phyloP scores from a whole-genome alignment of 148 eudicot species.

The Chenopodium album region DNA sequence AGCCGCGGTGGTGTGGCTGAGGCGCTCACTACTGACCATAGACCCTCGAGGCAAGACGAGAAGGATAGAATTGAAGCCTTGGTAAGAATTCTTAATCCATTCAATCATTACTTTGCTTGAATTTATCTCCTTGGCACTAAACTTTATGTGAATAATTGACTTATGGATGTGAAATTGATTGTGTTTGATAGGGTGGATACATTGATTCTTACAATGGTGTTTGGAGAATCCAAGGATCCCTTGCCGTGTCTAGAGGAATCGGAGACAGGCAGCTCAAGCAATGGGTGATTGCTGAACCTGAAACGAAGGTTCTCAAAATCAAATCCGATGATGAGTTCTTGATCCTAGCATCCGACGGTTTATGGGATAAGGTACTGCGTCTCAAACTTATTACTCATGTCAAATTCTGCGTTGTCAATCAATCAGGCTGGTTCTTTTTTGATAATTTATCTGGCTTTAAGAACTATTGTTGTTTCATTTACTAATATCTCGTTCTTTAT shows the following conservation, averaged over 20 bases:
- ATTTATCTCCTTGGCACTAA: no score
- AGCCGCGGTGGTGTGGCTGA: conserved; percentile 77
- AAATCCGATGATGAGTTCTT: conserved; percentile 57
- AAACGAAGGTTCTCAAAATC: conserved; percentile 46
- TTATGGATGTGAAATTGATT: conserved; percentile 25
- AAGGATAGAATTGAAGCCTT: conserved; percentile 59
- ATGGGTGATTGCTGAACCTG: conserved; percentile 83
- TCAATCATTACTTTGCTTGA: neutral
- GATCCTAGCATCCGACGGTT: conserved; percentile 86
- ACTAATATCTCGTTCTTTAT: neutral
- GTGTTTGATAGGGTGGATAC: conserved; percentile 60
- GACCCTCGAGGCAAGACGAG: conserved; percentile 75
- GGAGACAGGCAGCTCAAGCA: conserved; percentile 74
- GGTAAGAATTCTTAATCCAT: conserved; percentile 38
- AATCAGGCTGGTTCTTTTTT: no score
- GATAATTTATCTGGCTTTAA: neutral
- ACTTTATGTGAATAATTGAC: neutral
- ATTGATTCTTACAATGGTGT: conserved; percentile 75
- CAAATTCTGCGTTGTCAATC: no score
- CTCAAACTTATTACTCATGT: neutral
- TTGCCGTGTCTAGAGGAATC: conserved; percentile 85
- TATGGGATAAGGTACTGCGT: conserved; percentile 70
- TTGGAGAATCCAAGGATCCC: conserved; percentile 81
- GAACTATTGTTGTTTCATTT: neutral
- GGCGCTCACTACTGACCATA: conserved; percentile 75